Conservation (phyloP, 139 green algal species). For the Closterium sp. region DNA sequence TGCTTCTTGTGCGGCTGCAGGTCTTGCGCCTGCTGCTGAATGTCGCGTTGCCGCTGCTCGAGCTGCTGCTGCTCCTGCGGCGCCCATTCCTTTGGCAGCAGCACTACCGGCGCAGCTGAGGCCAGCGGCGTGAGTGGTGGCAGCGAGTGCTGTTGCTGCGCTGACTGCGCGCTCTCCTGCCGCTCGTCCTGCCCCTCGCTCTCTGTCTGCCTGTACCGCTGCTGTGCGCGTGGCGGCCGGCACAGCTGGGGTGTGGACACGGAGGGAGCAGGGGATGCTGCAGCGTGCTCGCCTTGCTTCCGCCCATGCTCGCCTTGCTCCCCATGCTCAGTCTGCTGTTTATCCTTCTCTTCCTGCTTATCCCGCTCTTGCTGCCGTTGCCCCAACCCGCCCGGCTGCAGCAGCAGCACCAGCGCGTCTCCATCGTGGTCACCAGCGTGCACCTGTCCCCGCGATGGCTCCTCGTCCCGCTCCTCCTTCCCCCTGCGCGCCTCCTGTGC, state of each 20-base stretch:
- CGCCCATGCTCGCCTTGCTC: neutral
- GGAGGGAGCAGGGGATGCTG: neutral
- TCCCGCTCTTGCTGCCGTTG: neutral
- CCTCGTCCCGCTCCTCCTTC: neutral
- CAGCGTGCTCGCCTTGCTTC: neutral
- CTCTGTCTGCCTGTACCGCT: constrained; percentile 4
- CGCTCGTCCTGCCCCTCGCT: neutral
- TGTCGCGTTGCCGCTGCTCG: neutral
- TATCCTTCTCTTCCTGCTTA: neutral
- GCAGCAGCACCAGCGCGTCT: too few species aligned
- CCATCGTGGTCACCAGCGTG: neutral
- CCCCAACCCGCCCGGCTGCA: too few species aligned
- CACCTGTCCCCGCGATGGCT: neutral
- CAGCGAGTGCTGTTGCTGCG: neutral
- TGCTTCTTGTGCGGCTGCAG: neutral
- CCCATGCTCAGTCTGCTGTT: neutral
- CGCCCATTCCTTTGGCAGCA: neutral
- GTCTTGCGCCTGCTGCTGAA: neutral
- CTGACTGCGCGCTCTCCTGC: neutral
- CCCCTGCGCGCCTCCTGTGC: too few species aligned
- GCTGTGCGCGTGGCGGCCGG: neutral
- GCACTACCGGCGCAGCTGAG: neutral
- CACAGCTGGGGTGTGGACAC: neutral
- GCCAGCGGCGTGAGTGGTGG: neutral
- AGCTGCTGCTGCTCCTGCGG: neutral